Evolutionary conservation across 805 yeast genomes (phyloP).

Genomic region (Yueomyces sinensis): DNA sequence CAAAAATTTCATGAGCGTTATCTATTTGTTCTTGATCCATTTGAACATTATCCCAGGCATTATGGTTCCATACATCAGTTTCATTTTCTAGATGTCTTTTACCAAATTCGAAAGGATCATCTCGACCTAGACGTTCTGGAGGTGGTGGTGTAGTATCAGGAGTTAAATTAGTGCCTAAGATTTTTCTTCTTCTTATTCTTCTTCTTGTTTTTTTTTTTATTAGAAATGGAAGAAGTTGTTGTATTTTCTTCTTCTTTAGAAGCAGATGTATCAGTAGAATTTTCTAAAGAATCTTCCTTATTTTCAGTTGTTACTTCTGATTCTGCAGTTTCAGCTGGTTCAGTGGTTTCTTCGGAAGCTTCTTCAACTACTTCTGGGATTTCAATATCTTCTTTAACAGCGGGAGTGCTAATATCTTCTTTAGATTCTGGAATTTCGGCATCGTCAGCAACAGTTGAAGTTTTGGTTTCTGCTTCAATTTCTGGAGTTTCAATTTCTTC

Average conservation of each 20-base stretch:
- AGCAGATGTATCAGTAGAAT: not conserved
- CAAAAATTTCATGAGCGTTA: constrained; percentile 62
- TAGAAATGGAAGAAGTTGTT: constrained; percentile 10
- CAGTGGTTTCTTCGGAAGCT: constrained; percentile 42
- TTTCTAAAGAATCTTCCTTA: not conserved
- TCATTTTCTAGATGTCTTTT: constrained; percentile 61
- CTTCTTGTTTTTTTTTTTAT: constrained; percentile 20
- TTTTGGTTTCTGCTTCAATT: not conserved
- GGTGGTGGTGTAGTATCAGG: constrained; percentile 1
- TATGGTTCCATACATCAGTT: constrained; percentile 78
- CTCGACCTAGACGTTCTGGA: constrained; percentile 52
- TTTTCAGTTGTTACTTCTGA: not conserved
- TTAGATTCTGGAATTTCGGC: constrained; percentile 11
- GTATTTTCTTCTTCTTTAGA: constrained; percentile 1
- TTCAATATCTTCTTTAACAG: constrained; percentile 25
- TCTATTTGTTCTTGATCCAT: constrained; percentile 86
- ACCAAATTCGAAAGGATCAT: constrained; percentile 85
- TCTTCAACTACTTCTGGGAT: constrained; percentile 29
- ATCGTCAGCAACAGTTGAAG: not conserved
- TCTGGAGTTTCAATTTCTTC: not conserved
- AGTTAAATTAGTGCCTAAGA: constrained; percentile 1
- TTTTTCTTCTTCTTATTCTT: constrained; percentile 12
- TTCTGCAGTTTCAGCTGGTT: not conserved
- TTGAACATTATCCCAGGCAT: constrained; percentile 93
- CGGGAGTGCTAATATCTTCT: constrained; percentile 24